phyloP scores from a whole-genome alignment of 495 filamentous ascomycete species.

The Aspergillus kassunensis region DNA sequence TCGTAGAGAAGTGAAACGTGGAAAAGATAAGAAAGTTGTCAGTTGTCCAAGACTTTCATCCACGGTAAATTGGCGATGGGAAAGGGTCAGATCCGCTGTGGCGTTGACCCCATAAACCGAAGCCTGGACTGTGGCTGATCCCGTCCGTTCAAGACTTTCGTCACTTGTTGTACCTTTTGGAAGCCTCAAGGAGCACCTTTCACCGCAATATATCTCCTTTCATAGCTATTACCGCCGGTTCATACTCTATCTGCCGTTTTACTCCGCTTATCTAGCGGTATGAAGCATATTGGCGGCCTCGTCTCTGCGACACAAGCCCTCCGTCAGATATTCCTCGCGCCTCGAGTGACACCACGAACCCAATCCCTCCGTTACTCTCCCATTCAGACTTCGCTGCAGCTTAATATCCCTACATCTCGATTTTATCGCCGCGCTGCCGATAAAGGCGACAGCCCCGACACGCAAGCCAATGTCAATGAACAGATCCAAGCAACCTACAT shows the following conservation, averaged over 20 bases:
- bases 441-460: slow-evolving; percentile 9
- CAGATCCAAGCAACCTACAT: slow-evolving; percentile 52
- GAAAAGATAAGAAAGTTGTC: slow-evolving; percentile 7
- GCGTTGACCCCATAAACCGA: neutral
- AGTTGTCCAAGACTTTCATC: slow-evolving; percentile 6
- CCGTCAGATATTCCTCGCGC: slow-evolving; percentile 32
- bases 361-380: slow-evolving; percentile 13
- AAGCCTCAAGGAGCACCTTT: too few species aligned
- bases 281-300: slow-evolving; percentile 39
- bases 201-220: too few species aligned
- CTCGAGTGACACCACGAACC: slow-evolving; percentile 17
- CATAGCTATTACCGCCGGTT: too few species aligned
- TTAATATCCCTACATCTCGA: slow-evolving; percentile 13
- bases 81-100: slow-evolving; percentile 13
- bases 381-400: slow-evolving; percentile 11
- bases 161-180: neutral
- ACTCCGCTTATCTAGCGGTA: too few species aligned
- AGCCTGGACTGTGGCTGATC: slow-evolving; percentile 8
- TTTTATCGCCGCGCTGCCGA: slow-evolving; percentile 9
- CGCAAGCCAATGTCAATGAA: slow-evolving; percentile 36
- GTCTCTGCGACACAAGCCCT: slow-evolving; percentile 37
- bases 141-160: slow-evolving; percentile 1
- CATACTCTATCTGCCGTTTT: too few species aligned
- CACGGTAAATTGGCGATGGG: slow-evolving; percentile 7
- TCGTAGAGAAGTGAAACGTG: slow-evolving; percentile 1